Evolutionary conservation across 345 rosid genomes (phyloP), one percentile per base, ranked within the genome.

Genomic region (Citrus cavaleriei): DNA sequence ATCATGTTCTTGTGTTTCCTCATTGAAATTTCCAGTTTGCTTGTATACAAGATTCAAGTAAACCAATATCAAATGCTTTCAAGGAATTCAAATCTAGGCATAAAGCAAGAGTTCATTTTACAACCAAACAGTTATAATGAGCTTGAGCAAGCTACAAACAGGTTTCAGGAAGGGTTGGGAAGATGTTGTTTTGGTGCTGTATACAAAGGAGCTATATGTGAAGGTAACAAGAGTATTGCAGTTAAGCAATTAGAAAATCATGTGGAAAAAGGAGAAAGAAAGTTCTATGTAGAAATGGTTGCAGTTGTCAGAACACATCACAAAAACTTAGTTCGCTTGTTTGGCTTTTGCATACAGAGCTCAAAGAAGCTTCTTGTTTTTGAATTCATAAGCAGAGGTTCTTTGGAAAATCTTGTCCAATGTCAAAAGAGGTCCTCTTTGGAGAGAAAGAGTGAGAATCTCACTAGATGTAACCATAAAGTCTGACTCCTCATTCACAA

Each of bases 271-370:
- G 34, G 30, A 30, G 30, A 30, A 28, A 25, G 54, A 40, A 7
- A 34, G 24, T 37, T 32, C 13, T 62, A 35, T 42, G 79, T 77
- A 54, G 86, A 83, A 66, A 80, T 85, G 80, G 77, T 32, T 3
- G 54, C 71, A 46, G 81, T 82, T 18, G 54, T 81, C 10, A 60
- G 58, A 60, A 85, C 82, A 0, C 78, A 83, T 68, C 84, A 85
- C 74, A 85, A 30, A 62, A 83, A 79, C 77, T 32, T 83, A 51
- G 77, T 85, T 68, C 78, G 73, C 1, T 12, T 85, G 51, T 73
- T 82, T 3, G 87, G 85, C 21, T 82, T 82, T 22, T 82, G 85
- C 73, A 16, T 65, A 8, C 83, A 85, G 58, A 68, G 66, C 19
- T 61, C 68, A 7, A 54, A 54, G n/a, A 78, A 28, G 73, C 55